A percentile compares a stretch with the other conserved stretches of the same genome.
phyloP scores from a whole-genome alignment of 495 filamentous ascomycete genomes.

The Eremomyces bilateralis region DNA sequence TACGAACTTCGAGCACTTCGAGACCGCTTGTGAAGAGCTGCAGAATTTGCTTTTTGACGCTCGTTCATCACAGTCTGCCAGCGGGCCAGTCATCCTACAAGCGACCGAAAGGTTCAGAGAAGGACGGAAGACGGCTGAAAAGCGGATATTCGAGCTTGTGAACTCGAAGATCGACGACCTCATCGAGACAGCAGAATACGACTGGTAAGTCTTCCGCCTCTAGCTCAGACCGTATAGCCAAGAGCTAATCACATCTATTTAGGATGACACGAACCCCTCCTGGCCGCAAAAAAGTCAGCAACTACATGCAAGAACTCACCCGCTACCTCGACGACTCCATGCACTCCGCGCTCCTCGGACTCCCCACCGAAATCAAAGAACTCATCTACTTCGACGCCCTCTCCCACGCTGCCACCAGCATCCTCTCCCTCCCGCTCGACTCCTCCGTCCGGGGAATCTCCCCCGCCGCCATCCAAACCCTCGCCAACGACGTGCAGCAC shows the following conservation, averaged over 20 bases:
- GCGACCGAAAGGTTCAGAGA: slow-evolving; percentile 70
- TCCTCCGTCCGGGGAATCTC: slow-evolving; percentile 65
- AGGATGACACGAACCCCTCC: background rate
- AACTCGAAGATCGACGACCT: slow-evolving; percentile 98
- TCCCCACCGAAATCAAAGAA: slow-evolving; percentile 88
- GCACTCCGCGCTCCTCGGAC: slow-evolving; percentile 73
- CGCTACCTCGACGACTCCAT: slow-evolving; percentile 91
- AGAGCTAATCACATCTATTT: background rate
- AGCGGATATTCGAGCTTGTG: slow-evolving; percentile 94
- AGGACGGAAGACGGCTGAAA: slow-evolving; percentile 89
- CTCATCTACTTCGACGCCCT: slow-evolving; percentile 95
- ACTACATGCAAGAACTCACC: slow-evolving; percentile 86
- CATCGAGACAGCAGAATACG: slow-evolving; percentile 88
- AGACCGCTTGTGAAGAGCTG: slow-evolving; percentile 71
- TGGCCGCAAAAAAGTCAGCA: slow-evolving; percentile 54
- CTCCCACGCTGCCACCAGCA: slow-evolving; percentile 68
- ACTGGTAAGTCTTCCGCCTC: slow-evolving; percentile 36
- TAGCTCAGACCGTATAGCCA: background rate
- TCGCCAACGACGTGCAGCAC: slow-evolving; percentile 64
- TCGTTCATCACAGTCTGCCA: slow-evolving; percentile 46
- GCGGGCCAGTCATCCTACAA: slow-evolving; percentile 46
- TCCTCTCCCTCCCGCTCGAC: slow-evolving; percentile 68
- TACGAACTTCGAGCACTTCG: slow-evolving; percentile 94
- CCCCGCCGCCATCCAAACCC: slow-evolving; percentile 56
- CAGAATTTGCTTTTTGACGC: slow-evolving; percentile 65